Evolutionary conservation across 1,139 yeast species (phyloP), one percentile per base, ranked within the genome.

Genomic region (Pneumocystis sp.): DNA sequence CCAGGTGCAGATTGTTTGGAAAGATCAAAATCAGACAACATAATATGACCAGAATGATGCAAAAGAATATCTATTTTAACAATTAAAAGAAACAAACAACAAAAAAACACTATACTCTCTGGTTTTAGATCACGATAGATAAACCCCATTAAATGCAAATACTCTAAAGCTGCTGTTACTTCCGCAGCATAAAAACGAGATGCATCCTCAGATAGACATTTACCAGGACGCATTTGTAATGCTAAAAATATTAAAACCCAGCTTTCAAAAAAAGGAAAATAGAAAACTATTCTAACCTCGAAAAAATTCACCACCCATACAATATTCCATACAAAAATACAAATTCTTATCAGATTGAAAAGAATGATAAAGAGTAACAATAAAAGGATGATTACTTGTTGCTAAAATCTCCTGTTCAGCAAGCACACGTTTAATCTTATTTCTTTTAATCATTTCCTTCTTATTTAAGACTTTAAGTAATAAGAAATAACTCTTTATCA

Each of bases 281-380:
- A 31, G 15, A 62, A 40, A n/a, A n/a, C n/a, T 57, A 37, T n/a
- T 21, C 34, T n/a, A 62, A 67, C 69, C 69, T 67, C 98, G 80
- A 79, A 95, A 95, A 74, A 95, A 95, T 76, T 95, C 99, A 63
- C 99, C 98, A 29, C 99, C 99, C 95, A 93, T 90, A 74, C 98
- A 95, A 73, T 93, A 95, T 75, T 95, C 99, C 96, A 95, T 91
- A 74, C 98, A 95, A 64, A 95, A 81, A 73, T 91, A 95, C n/a
- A 95, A 77, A 73, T 87, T 85, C 70, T 91, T 97, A 66, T 89
- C 95, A 15, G 96, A 87, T 76, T 95, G 98, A 78, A 95, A 95
- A 0, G 97, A 90, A 75, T 95, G 98, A 73, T 95, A 91, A 61
- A 95, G 79, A 0, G 98, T 90, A 61, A 95, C 97, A 72, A 95